A percentile compares a stretch with the other conserved stretches of the same genome.
These are phyloP conservation scores for Kwoniella heveanensis DNA, from an alignment of 768 basidiomycete genomes.

Conservation along the genomic window DNA sequence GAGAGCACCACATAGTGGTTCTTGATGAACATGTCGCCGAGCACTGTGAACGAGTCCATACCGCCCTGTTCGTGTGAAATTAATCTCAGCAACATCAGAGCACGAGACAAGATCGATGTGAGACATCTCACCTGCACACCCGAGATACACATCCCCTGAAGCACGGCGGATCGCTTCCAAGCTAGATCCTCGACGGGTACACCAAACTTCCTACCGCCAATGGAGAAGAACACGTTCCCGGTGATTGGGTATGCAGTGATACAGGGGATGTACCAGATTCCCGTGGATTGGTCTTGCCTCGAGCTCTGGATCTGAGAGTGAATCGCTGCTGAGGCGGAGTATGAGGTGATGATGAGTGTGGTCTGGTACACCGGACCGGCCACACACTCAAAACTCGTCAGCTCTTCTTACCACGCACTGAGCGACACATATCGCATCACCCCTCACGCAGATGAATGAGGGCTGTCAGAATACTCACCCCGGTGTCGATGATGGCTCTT, in stretches of 20 bases:
- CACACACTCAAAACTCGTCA: too few species aligned
- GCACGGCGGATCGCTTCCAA: conserved; percentile 26
- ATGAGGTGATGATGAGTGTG: conserved; percentile 35
- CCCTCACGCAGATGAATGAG: too few species aligned
- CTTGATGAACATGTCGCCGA: conserved; percentile 50
- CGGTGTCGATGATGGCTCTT: conserved; percentile 36
- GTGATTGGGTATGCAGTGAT: conserved; percentile 15
- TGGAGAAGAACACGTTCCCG: conserved; percentile 28
- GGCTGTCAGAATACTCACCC: conserved; percentile 21
- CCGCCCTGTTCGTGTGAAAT: too few species aligned
- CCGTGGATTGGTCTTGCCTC: conserved; percentile 12
- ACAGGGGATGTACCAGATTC: conserved; percentile 34
- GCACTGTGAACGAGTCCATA: conserved; percentile 36
- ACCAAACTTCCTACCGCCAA: conserved; percentile 25
- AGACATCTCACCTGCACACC: conserved; percentile 33
- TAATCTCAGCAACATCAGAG: not conserved
- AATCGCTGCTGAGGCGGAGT: conserved; percentile 14
- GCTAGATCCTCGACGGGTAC: conserved; percentile 34
- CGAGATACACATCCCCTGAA: conserved; percentile 28
- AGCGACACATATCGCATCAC: too few species aligned
- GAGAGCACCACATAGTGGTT: conserved; percentile 43
- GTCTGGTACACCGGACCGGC: conserved; percentile 18
- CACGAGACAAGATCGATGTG: too few species aligned
- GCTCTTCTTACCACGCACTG: too few species aligned
- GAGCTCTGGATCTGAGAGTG: conserved; percentile 20